These are phyloP conservation scores for Panaeolus cyanescens DNA, from an alignment of 768 basidiomycete species.

Conservation along the genomic window DNA sequence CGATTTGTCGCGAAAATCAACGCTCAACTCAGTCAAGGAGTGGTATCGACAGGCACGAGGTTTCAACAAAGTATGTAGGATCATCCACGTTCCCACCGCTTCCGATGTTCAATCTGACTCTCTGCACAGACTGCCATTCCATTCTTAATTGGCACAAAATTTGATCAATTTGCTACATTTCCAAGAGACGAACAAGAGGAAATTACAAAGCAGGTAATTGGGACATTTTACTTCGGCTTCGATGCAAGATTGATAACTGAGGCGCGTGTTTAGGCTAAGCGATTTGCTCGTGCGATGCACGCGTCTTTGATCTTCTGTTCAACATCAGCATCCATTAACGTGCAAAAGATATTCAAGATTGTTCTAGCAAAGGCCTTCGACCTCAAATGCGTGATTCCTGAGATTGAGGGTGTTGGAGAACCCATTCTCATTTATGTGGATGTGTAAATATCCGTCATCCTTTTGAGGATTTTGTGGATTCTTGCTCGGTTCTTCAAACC, in stretches of 20 bases:
- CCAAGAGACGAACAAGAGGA: slow-evolving; percentile 98
- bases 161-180: slow-evolving; percentile 95
- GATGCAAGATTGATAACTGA: slow-evolving; percentile 5
- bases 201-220: slow-evolving; percentile 90
- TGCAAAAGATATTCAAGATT: slow-evolving; percentile 99
- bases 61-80: slow-evolving; percentile 86
- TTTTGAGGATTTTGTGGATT: not conserved
- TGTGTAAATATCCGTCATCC: slow-evolving; percentile 44
- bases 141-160: slow-evolving; percentile 98
- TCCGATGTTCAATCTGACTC: not conserved
- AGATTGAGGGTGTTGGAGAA: slow-evolving; percentile 96
- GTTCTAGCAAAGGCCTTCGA: slow-evolving; percentile 97
- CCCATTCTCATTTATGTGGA: slow-evolving; percentile 94
- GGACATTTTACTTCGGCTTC: slow-evolving; percentile 7
- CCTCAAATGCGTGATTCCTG: slow-evolving; percentile 97
- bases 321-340: slow-evolving; percentile 98
- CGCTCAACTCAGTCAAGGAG: slow-evolving; percentile 97
- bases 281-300: slow-evolving; percentile 99
- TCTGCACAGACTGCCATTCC: slow-evolving; percentile 88
- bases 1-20: slow-evolving; percentile 95
- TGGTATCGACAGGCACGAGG: slow-evolving; percentile 99
- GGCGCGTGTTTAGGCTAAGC: slow-evolving; percentile 69
- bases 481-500: not conserved
- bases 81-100: not conserved
- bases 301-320: slow-evolving; percentile 99